Base-by-base conservation (phyloP, 1,139 yeast genomes). In the Groenewaldozyma auringiensis region DNA sequence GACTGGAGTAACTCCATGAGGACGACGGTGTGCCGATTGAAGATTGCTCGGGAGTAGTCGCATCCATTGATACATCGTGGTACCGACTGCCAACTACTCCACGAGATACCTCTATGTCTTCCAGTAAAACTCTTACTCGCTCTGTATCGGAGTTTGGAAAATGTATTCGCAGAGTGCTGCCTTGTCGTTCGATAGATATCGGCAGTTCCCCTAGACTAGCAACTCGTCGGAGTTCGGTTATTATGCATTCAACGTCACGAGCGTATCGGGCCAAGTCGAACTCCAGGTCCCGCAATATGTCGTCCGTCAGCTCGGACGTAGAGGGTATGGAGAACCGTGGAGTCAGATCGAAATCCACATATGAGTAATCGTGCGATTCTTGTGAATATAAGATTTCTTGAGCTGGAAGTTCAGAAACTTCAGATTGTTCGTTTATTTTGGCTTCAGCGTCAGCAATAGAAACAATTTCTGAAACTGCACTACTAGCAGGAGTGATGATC, bases 191-290 rank as follows among this genome's bases (percentile, higher is more conserved):
- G 14, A 65, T 48, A 0, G 67, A 51, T 3, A 66, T 48, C 17
- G 70, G 70, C 42, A 66, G 59, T 55, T 65, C 69, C 13, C 70
- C 70, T 2, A 65, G 57, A 13, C 42, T 40, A 11, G 66, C 54
- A 3, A 65, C 53, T 21, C 60, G 55, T 41, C 52, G 49, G 18
- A 66, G 47, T 42, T 66, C 68, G 20, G 51, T 51, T 3, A 56
- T 47, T 22, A 61, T 54, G 22, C 25, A 11, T 21, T 35, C 22
- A 11, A 36, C 39, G 13, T 50, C 46, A 42, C 54, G 52, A 37
- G 65, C 47, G 21, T 57, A 57, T 13, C 47, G 44, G 8, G 58
- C 53, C 29, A 66, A 42, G 39, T 62, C 66, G 3, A 45, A 49
- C 37, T 45, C 52, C 44, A 57, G 43, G 32, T 48, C 38, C 9